phyloP scores from a whole-genome alignment of 2,329 filamentous ascomycete species.

The Davidsoniella eucalypti region DNA sequence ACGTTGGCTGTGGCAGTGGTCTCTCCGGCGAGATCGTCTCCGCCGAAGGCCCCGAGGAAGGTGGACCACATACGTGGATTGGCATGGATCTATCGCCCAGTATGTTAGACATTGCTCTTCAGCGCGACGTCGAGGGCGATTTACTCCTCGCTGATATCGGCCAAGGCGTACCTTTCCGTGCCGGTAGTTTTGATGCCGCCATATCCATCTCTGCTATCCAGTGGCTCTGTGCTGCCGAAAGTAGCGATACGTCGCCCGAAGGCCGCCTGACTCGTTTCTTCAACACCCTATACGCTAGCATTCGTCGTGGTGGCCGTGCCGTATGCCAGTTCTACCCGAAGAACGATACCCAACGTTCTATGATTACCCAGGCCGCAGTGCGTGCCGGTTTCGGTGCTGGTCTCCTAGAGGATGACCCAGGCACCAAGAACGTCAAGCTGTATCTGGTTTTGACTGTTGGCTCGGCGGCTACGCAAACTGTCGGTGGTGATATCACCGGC shows the following conservation, averaged over 20 bases:
- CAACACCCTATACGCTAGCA: constrained; percentile 71
- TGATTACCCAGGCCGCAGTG: constrained; percentile 83
- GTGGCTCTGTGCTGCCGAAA: constrained; percentile 95
- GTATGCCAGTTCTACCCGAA: constrained; percentile 98
- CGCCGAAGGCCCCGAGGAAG: constrained; percentile 47
- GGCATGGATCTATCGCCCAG: constrained; percentile 88
- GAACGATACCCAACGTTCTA: constrained; percentile 76
- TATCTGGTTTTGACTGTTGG: constrained; percentile 91
- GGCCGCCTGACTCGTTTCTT: constrained; percentile 76
- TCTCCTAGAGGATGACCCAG: constrained; percentile 84
- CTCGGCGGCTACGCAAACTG: constrained; percentile 30
- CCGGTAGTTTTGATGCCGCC: constrained; percentile 85
- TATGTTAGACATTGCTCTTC: constrained; percentile 93
- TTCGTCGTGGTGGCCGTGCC: constrained; percentile 71
- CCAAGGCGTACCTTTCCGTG: constrained; percentile 83
- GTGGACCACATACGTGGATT: constrained; percentile 86
- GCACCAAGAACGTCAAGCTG: constrained; percentile 92
- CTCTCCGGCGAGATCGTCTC: constrained; percentile 89
- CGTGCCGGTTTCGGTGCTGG: constrained; percentile 91
- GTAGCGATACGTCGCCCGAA: constrained; percentile 63
- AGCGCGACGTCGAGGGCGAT: constrained; percentile 84
- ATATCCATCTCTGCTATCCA: constrained; percentile 94
- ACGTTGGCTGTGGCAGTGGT: constrained; percentile 90
- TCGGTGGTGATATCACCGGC: constrained; percentile 68
- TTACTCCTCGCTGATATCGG: constrained; percentile 90